phyloP scores from a whole-genome alignment of 2,329 filamentous ascomycete genomes.

The Paraphoma sp. region DNA sequence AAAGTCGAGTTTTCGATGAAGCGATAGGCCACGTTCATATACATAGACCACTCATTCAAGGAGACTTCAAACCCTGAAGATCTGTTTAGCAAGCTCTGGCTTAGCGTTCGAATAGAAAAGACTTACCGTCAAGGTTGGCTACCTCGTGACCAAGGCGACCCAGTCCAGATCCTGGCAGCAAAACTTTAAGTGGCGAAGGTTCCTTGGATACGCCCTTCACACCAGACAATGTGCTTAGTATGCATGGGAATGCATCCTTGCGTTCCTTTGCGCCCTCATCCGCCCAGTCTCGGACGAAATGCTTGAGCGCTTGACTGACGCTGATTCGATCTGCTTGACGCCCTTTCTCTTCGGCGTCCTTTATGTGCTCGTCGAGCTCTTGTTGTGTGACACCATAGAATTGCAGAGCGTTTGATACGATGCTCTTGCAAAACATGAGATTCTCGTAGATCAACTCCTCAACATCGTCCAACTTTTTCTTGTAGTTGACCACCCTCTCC shows the following conservation, averaged over 20 bases:
- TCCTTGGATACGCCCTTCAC: not conserved
- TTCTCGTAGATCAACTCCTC: conserved; percentile 56
- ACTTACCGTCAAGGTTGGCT: conserved; percentile 49
- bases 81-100: not conserved
- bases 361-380: conserved; percentile 56
- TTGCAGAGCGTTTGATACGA: conserved; percentile 53
- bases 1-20: conserved; percentile 51
- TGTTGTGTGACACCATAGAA: conserved; percentile 55
- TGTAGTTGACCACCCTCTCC: conserved; percentile 26
- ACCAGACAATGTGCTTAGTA: conserved; percentile 33
- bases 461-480: conserved; percentile 54
- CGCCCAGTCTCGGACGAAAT: conserved; percentile 65
- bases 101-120: not conserved
- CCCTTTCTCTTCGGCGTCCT: conserved; percentile 46
- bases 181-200: conserved; percentile 43
- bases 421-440: conserved; percentile 54
- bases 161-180: conserved; percentile 62
- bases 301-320: conserved; percentile 62
- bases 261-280: conserved; percentile 57
- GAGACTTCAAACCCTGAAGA: conserved; percentile 58
- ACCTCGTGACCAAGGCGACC: conserved; percentile 62
- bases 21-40: conserved; percentile 63
- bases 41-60: conserved; percentile 65
- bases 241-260: conserved; percentile 46
- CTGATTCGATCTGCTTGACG: conserved; percentile 54